Base-by-base conservation (phyloP, 1,284 basidiomycete species). In the Vanrija pseudolonga region DNA sequence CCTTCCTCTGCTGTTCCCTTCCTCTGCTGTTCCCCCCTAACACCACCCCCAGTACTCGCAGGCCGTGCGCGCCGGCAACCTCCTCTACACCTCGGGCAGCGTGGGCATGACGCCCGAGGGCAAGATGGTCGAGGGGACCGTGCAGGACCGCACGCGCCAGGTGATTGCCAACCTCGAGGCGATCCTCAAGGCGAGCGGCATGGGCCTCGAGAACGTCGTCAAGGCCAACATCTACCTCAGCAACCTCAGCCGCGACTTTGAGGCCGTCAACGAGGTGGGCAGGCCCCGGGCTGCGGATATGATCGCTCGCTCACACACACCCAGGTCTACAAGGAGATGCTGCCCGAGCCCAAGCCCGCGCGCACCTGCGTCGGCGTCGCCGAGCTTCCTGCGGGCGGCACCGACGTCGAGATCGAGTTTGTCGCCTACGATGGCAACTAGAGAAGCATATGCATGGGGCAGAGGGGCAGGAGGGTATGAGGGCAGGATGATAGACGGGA, bases 351-450 rank as follows among this genome's bases (percentile, higher is more conserved):
- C 15, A 78, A 83, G 63, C 85, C 84, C 20, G 84, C 84, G 23
- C 78, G 85, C 43, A 86, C 85, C 11, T 86, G 84, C 65, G 72
- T 88, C 40, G 85, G 84, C 4, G 85, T 87, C 17, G 80, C 78
- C 3, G 71, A 78, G 19, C 79, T 87, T 15, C 84, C 85, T 0
- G 61, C 83, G 48, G 69, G 71, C 20, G 82, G 82, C 12, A 84
- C 83, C 3, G 80, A 80, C 56, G 80, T 87, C 43, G 85, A 87
- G 64, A 85, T 84, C 59, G 85, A 87, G 65, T 85, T 84, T 60
- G 78, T 83, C 37, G 84, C 84, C 24, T 72, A 68, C 53, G 66
- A 71, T 42, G 68, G 63, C 32, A 32, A 32, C 32, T 32, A 32
- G 24, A n/a, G 5, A 26, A 5, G 24, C 24, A 26, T 26, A 9